Percentiles rank a stretch among this genome's conserved stretches.
These are phyloP conservation scores for Amanita pseudoporphyria DNA, from an alignment of 768 basidiomycete genomes.

Conservation along the genomic window DNA sequence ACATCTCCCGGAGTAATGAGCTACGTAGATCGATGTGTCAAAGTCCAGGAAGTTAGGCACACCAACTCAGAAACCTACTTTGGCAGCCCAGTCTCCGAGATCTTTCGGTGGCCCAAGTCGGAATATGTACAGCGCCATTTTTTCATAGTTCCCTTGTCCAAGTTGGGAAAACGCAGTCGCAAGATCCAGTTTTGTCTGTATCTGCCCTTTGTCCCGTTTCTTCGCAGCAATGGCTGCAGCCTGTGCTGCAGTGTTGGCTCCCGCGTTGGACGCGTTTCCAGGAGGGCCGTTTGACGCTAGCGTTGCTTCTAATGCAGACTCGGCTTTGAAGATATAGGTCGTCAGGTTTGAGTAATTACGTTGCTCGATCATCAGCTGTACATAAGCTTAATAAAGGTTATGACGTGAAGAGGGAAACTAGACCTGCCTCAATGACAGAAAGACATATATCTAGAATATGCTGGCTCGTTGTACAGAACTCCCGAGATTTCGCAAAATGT, in stretches of 20 bases:
- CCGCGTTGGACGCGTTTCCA: conserved; percentile 11
- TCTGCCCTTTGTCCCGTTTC: conserved; percentile 51
- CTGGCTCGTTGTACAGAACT: conserved; percentile 84
- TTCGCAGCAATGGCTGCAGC: conserved; percentile 21
- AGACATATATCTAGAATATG: conserved; percentile 94
- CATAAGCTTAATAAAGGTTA: background rate
- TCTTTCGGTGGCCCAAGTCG: conserved; percentile 56
- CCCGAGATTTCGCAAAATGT: conserved; percentile 84
- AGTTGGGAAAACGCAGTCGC: conserved; percentile 73
- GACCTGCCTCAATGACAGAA: conserved; percentile 63
- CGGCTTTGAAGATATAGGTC: conserved; percentile 96
- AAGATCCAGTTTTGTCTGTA: conserved; percentile 73
- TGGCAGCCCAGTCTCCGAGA: conserved; percentile 72
- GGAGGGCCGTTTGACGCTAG: conserved; percentile 19
- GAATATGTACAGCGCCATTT: conserved; percentile 68
- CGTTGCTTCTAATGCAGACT: conserved; percentile 72
- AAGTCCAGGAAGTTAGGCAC: background rate
- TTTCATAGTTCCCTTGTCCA: conserved; percentile 64
- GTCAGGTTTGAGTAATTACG: conserved; percentile 78
- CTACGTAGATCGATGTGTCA: conserved; percentile 22
- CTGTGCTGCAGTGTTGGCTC: conserved; percentile 12
- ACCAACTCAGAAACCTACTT: conserved; percentile 28
- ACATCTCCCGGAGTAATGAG: conserved; percentile 77
- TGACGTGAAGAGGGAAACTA: background rate
- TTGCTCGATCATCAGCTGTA: conserved; percentile 76